Evolutionary conservation across 2,329 filamentous ascomycete genomes (phyloP), one percentile per base, ranked within the genome.

Genomic region (Monilinia laxa): DNA sequence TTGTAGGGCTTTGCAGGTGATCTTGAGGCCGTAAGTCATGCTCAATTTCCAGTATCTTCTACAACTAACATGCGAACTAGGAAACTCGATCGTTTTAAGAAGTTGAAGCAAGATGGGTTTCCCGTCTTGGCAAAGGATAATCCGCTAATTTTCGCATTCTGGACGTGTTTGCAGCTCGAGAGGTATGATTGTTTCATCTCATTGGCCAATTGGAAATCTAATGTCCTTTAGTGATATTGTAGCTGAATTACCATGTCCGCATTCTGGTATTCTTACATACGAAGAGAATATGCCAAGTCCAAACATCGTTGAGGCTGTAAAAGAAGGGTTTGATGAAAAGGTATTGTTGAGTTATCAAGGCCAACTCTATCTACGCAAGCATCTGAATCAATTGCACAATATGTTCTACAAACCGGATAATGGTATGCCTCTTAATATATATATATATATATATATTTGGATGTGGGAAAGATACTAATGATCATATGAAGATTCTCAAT

Each of bases 81-180:
- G 72, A 81, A 71, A 78, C 69, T 74, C 5, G 73, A 71, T 57
- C 71, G 73, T 45, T 73, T 82, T 40, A 78, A 77, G 51, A 82
- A 80, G 78, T 76, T 67, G 72, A 80, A 73, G 58, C 45, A 66
- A 45, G 38, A 20, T 4, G 58, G 66, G 1, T 38, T 35, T 28
- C 57, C 51, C 23, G 49, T 70, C 11, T 55, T 49, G 23, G 65
- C 71, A 11, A 76, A 74, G 56, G 84, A 88, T 72, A 91, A 93
- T 74, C 82, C 89, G 66, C 82, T 90, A 47, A 82, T 90, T 18
- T 84, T 96, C 72, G 90, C 92, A 0, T 97, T 93, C 74, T 98
- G 94, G 94, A 95, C 93, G 10, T 96, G 92, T 76, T 81, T 97
- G 70, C 94, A 98, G 75, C 83, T 98, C 14, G 94, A 98, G 78